A percentile compares a stretch with the other conserved stretches of the same genome.
phyloP scores from a whole-genome alignment of 148 eudicot species.

The Arctostaphylos glauca region DNA sequence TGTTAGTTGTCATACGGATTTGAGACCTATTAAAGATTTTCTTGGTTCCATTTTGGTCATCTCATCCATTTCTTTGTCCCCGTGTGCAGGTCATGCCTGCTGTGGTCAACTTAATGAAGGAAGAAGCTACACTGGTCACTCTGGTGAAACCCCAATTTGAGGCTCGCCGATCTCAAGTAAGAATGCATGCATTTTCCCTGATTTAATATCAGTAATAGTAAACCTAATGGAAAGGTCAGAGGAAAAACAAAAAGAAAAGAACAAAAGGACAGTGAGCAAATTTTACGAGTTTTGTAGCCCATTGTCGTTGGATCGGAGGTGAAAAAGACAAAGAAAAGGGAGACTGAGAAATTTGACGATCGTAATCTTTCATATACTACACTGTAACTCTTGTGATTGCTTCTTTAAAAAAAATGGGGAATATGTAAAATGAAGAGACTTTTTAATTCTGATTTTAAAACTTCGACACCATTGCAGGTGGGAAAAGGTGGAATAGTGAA shows the following conservation, averaged over 20 bases:
- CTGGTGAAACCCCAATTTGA: conserved; percentile 98
- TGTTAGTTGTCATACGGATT: neutral
- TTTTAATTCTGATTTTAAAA: neutral
- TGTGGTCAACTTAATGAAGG: conserved; percentile 82
- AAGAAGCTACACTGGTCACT: conserved; percentile 73
- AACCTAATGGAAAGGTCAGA: neutral
- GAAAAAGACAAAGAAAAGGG: neutral
- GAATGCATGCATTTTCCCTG: conserved; percentile 1
- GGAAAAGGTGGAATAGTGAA: conserved; percentile 95
- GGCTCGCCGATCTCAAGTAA: conserved; percentile 89
- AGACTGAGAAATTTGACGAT: neutral
- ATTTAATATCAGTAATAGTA: neutral
- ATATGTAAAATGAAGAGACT: neutral
- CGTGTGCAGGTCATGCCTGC: conserved; percentile 93
- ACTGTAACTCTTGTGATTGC: neutral
- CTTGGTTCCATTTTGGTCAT: neutral
- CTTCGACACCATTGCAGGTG: conserved; percentile 46
- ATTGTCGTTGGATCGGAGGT: neutral
- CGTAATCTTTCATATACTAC: too few relatives aligned
- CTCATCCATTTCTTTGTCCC: neutral
- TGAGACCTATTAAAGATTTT: neutral
- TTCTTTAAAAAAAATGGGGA: neutral
- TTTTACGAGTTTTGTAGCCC: neutral
- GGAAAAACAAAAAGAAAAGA: neutral
- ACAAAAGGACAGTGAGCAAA: too few relatives aligned